Base-by-base conservation (phyloP, 495 filamentous ascomycete genomes). In the Saxophila tyrrhenica region DNA sequence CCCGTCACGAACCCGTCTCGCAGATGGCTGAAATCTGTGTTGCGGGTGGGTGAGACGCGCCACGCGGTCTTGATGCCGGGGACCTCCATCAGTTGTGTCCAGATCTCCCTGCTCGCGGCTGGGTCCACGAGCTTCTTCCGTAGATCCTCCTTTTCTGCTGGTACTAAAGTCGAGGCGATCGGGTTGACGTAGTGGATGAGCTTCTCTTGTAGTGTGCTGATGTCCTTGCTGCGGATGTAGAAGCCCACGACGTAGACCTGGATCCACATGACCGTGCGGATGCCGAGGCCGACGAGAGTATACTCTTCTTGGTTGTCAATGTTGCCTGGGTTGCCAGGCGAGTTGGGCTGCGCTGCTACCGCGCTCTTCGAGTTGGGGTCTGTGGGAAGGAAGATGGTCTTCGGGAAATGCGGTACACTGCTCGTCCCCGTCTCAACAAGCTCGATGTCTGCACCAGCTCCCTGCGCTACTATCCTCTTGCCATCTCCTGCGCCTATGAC, bases 161-260 rank as follows among this genome's bases (percentile, higher is more conserved):
- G 68, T n/a, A 95, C 83, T 11, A 95, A 75, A 1, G 88, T 84
- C 23, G 87, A 91, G 10, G 87, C 90, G n/a, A 71, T 67, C 0
- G 67, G 65, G 55, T 73, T 68, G 38, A 70, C 51, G 16, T 60
- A 52, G 25, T 69, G 69, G 25, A 85, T 69, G 23, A 86, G 70
- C 23, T 71, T 69, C 50, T 66, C 67, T 63, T 84, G 81, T 19
- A 86, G 67, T 21, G 67, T 63, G 7, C 69, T 66, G 52, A 97
- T 81, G 62, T 94, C 87, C 35, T 79, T 67, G 2, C 82, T 89
- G 20, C 86, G 85, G 23, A 95, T 75, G 69, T 98, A 98, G 57
- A 92, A 72, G 7, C 92, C 92, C 0, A 94, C 85, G 16, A 95
- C 85, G 72, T 98, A 98, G 52, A 98, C 92, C 65, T 94, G 82